Base-by-base conservation (phyloP, 2,329 filamentous ascomycete species). In the Juglanconis juglandina region DNA sequence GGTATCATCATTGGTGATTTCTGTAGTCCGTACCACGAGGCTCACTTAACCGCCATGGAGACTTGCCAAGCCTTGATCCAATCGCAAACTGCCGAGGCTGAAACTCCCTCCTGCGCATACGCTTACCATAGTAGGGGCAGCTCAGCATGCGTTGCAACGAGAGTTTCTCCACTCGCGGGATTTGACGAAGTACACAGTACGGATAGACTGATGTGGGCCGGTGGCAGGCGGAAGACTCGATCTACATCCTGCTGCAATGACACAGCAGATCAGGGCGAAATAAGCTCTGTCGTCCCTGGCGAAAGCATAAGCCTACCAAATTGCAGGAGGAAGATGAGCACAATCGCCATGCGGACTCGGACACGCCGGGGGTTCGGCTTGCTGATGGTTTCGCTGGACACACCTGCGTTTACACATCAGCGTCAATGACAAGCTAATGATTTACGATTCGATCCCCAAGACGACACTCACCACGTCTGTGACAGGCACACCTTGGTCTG, bases 391-490 rank as follows among this genome's bases (percentile, higher is more conserved):
- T 24, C 24, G 24, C 24, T 24, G 24, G 39, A 13, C 39, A 42
- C 39, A 42, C 39, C 39, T 42, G 39, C 39, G 5, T 14, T 49
- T n/a, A 56, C 54, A 41, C 49, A 50, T 57, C 59, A 53, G 58
- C 59, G 53, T 37, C 51, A 53, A 39, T 50, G 56, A 49, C 61
- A 39, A 14, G 51, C 35, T 52, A 24, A 24, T 24, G 24, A 24
- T 24, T 24, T 24, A 24, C 47, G 11, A 49, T 10, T 5, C 6
- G 24, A 11, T 42, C 10, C n/a, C 10, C 39, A 42, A 14, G 10
- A 9, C 10, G n/a, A 13, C 39, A 42, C 39, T 10, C 10, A 42
- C 7, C 11, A 5, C 39, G 39, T 42, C 10, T 9, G n/a, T 42
- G 39, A 11, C 11, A 4, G n/a, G 39, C 39, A 42, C 4, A 42